Evolutionary conservation across 345 rosid species (phyloP).

Genomic region (Eucalyptus sideroxylon): DNA sequence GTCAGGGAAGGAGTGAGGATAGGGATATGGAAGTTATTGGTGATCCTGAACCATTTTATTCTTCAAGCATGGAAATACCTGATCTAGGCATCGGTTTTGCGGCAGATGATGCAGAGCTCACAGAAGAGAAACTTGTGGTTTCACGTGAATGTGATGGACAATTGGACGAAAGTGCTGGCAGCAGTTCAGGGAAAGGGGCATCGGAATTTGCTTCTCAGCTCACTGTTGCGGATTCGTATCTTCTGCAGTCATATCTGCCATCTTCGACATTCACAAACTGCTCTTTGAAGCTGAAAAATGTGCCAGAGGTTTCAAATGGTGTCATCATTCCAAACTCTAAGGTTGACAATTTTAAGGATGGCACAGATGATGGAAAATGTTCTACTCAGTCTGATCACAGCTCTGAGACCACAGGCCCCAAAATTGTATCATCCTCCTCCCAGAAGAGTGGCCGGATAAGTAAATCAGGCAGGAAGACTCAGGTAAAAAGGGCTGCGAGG

Average conservation of each 20-base stretch:
- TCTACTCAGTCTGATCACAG: slow-evolving; percentile 17
- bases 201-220: neutral
- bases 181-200: slow-evolving; percentile 7
- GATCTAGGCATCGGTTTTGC: neutral
- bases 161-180: slow-evolving; percentile 3
- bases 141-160: neutral
- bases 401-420: slow-evolving; percentile 19
- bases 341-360: slow-evolving; percentile 5
- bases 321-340: neutral
- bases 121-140: neutral
- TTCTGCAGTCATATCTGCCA: neutral
- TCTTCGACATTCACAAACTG: slow-evolving; percentile 3
- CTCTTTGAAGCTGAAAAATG: slow-evolving; percentile 1
- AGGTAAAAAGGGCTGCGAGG: slow-evolving; percentile 24
- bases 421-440: slow-evolving; percentile 15
- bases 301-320: neutral
- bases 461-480: slow-evolving; percentile 28
- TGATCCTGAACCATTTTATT: neutral
- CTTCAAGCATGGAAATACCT: neutral
- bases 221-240: neutral
- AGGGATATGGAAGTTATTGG: neutral
- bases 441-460: slow-evolving; percentile 24
- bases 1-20: neutral
- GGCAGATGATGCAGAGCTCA: neutral
- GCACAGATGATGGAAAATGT: slow-evolving; percentile 23